Evolutionary conservation across 202 grass and related monocot genomes (phyloP).

Genomic region (Panicum hallii): DNA sequence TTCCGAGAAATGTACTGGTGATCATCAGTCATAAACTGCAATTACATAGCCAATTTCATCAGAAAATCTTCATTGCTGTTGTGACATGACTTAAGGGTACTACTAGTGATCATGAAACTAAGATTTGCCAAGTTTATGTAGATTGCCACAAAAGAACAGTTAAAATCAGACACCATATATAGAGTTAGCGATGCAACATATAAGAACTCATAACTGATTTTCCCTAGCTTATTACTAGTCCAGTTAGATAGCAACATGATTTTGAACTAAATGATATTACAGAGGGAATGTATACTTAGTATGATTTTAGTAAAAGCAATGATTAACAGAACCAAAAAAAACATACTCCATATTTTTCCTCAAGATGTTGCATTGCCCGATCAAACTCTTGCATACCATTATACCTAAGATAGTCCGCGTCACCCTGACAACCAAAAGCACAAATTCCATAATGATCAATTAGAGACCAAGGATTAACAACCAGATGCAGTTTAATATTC

Average conservation of each 20-base stretch:
- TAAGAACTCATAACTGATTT: not conserved
- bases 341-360: constrained; percentile 86
- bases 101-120: constrained; percentile 37
- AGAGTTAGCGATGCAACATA: not conserved
- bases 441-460: not conserved
- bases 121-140: not conserved
- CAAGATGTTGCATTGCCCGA: constrained; percentile 90
- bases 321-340: constrained; percentile 20
- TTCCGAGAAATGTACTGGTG: constrained; percentile 96
- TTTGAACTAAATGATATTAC: constrained; percentile 9
- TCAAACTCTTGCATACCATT: constrained; percentile 88
- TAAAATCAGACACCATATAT: constrained; percentile 10
- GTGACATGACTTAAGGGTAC: constrained; percentile 15
- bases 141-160: constrained; percentile 16
- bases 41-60: constrained; percentile 46
- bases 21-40: constrained; percentile 97
- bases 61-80: constrained; percentile 32
- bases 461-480: not conserved
- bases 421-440: constrained; percentile 62
- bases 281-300: constrained; percentile 12
- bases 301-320: not conserved
- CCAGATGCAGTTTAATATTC: constrained; percentile 9
- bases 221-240: constrained; percentile 9
- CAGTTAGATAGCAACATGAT: constrained; percentile 1
- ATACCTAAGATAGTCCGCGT: constrained; percentile 90